Evolutionary conservation across 2,329 filamentous ascomycete species (phyloP).

Genomic region (Pseudocercospora macadamiae): DNA sequence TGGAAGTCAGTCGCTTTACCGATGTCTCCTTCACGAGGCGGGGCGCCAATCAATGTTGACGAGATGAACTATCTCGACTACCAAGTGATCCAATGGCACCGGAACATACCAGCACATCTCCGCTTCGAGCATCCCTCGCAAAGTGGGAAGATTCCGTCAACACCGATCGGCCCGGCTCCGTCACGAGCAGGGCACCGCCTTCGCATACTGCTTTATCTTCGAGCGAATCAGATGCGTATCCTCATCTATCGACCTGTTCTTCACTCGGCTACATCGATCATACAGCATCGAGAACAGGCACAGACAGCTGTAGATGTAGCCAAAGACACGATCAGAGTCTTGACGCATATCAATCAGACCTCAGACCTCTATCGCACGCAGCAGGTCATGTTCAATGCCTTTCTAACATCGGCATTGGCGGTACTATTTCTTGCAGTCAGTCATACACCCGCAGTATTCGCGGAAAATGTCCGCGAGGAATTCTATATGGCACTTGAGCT

Average conservation of each 20-base stretch:
- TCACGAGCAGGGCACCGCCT: slow-evolving; percentile 72
- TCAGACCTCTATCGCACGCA: slow-evolving; percentile 71
- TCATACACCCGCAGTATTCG: slow-evolving; percentile 74
- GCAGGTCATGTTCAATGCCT: slow-evolving; percentile 80
- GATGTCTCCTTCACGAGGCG: slow-evolving; percentile 22
- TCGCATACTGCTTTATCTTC: slow-evolving; percentile 80
- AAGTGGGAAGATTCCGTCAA: slow-evolving; percentile 24
- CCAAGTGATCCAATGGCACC: slow-evolving; percentile 86
- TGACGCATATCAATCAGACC: slow-evolving; percentile 71
- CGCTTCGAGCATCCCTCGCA: slow-evolving; percentile 62
- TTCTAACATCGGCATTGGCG: slow-evolving; percentile 73
- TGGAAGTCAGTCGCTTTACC: slow-evolving; percentile 72
- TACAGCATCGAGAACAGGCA: slow-evolving; percentile 72
- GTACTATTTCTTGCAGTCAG: slow-evolving; percentile 77
- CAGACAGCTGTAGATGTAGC: slow-evolving; percentile 74
- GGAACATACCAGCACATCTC: slow-evolving; percentile 66
- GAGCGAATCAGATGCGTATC: slow-evolving; percentile 87
- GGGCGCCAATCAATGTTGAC: slow-evolving; percentile 65
- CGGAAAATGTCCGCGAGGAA: slow-evolving; percentile 68
- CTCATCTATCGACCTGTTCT: slow-evolving; percentile 86
- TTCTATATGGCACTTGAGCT: slow-evolving; percentile 79
- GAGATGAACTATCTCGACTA: slow-evolving; percentile 81
- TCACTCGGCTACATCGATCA: slow-evolving; percentile 81
- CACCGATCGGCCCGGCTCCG: slow-evolving; percentile 44
- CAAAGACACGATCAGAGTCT: slow-evolving; percentile 73